Conservation (phyloP, 805 yeast genomes). For the Nakazawaea wickerhamii region DNA sequence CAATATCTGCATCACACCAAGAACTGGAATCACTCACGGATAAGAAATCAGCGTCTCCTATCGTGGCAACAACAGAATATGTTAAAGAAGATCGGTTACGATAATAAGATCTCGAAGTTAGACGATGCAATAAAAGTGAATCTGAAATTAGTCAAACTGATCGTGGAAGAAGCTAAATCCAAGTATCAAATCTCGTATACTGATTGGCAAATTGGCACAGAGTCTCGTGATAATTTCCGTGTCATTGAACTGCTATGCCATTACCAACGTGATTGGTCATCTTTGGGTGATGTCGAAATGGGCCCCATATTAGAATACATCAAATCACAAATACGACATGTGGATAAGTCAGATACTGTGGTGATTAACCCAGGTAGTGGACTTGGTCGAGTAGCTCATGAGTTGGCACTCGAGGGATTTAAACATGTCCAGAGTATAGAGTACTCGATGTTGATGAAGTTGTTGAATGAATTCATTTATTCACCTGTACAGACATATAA, state of each 20-base stretch:
- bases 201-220: slow-evolving; percentile 36
- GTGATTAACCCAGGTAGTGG: slow-evolving; percentile 88
- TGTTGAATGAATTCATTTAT: slow-evolving; percentile 59
- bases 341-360: slow-evolving; percentile 33
- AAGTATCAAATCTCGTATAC: slow-evolving; percentile 32
- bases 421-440: slow-evolving; percentile 67
- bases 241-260: slow-evolving; percentile 74
- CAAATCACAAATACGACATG: slow-evolving; percentile 29
- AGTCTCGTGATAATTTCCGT: slow-evolving; percentile 28
- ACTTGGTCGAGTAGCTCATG: slow-evolving; percentile 70
- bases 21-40: slow-evolving; percentile 40
- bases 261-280: slow-evolving; percentile 73
- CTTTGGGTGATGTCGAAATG: slow-evolving; percentile 41
- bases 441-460: slow-evolving; percentile 67
- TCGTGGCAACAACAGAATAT: slow-evolving; percentile 51
- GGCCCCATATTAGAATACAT: slow-evolving; percentile 52
- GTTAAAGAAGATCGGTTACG: slow-evolving; percentile 48
- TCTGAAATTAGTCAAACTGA: slow-evolving; percentile 36
- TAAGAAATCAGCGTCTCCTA: slow-evolving; percentile 21
- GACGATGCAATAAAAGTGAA: slow-evolving; percentile 46
- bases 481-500: slow-evolving; percentile 18
- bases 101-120: slow-evolving; percentile 42
- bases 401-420: slow-evolving; percentile 39
- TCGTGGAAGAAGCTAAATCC: slow-evolving; percentile 35
- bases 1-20: slow-evolving; percentile 22